Base-by-base conservation (phyloP, 169 alveolate genomes). In the Plasmodium adleri region DNA sequence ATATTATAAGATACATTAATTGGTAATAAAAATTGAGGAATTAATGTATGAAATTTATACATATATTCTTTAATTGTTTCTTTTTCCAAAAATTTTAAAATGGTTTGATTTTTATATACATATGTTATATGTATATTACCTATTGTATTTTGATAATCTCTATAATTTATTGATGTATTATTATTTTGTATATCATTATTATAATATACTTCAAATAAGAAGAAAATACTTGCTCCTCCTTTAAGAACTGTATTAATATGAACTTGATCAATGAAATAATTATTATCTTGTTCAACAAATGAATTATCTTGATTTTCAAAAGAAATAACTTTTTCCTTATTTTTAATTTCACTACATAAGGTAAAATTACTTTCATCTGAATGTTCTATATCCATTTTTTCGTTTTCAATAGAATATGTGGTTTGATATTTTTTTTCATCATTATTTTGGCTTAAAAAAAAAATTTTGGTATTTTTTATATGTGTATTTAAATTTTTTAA, bases 201-300 rank as follows among this genome's bases (percentile, higher is more conserved):
- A 72, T 83, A 83, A 58, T 20, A 12, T 26, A 83, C 83, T 72
- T 83, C 78, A 63, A 83, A 83, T 54, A 83, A 83, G 13, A 83
- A 58, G 52, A 83, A 83, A 45, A 83, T 26, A 17, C 73, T 45
- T 20, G 45, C 32, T 15, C 91, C 91, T 6, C 91, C 83, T 17
- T 67, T 72, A n/a, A 83, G 56, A n/a, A 52, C 39, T 17, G 60
- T 67, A 72, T 83, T 83, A 47, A 83, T 54, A 15, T 68, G 26
- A 83, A 83, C 59, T 83, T 83, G 85, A 26, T 83, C 83, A 43
- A 56, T n/a, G 70, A 83, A 43, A 32, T 68, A 56, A 6, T 49
- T 83, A 6, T 49, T 83, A 39, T 39, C 9, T 39, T 39, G 47
- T 39, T 67, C 74, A 50, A 68, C 85, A 32, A 39, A 32, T 15